phyloP scores from a whole-genome alignment of 2,329 filamentous ascomycete genomes.

The Colletotrichum theobromicola region DNA sequence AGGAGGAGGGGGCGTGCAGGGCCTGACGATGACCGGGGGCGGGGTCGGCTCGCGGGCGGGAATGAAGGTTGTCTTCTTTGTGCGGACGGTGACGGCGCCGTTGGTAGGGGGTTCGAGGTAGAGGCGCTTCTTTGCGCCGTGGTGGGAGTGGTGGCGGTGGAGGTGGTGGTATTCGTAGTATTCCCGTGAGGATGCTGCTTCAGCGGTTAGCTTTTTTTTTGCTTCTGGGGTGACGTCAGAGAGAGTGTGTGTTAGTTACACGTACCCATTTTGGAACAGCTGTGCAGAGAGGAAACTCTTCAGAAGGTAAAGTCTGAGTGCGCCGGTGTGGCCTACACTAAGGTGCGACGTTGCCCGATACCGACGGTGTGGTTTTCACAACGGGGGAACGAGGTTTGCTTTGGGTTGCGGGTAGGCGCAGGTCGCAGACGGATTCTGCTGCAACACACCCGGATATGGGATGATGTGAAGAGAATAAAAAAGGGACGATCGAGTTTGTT shows the following conservation, averaged over 20 bases:
- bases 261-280: conserved; percentile 19
- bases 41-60: conserved; percentile 40
- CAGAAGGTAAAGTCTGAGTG: neutral
- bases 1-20: conserved; percentile 23
- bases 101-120: conserved; percentile 46
- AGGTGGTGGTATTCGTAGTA: conserved; percentile 20
- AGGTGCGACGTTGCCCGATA: neutral
- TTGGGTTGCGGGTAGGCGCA: neutral
- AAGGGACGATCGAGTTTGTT: neutral
- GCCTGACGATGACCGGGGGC: conserved; percentile 25
- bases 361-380: neutral
- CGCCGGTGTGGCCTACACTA: conserved; percentile 12
- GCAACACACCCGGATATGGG: neutral
- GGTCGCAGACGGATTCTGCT: neutral
- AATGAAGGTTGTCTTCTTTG: conserved; percentile 42
- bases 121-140: conserved; percentile 43
- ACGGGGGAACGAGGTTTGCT: neutral
- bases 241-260: neutral
- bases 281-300: neutral
- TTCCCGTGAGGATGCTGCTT: conserved; percentile 17
- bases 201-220: neutral
- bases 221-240: neutral
- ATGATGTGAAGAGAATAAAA: neutral
- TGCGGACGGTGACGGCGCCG: conserved; percentile 40
- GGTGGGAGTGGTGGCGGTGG: conserved; percentile 32